phyloP scores from a whole-genome alignment of 1,284 basidiomycete species.

The Violaceomyces palustris region DNA sequence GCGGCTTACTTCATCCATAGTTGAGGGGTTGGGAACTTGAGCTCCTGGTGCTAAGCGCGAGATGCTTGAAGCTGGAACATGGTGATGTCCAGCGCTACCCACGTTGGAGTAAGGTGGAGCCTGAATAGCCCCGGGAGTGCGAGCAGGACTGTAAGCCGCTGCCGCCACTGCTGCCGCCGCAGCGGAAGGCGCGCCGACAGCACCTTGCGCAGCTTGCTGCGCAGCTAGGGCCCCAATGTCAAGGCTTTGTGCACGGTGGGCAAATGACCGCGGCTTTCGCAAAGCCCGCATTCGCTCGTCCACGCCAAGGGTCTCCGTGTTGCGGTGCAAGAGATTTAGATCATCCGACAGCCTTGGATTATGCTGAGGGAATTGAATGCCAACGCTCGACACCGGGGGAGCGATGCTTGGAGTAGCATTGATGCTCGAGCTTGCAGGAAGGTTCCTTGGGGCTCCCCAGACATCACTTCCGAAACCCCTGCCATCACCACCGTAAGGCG shows the following conservation, averaged over 20 bases:
- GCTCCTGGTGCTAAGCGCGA: constrained; percentile 28
- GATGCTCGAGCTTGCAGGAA: constrained; percentile 19
- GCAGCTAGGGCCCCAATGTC: constrained; percentile 41
- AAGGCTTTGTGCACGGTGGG: constrained; percentile 42
- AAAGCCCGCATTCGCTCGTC: constrained; percentile 36
- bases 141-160: constrained; percentile 3
- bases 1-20: constrained; percentile 49
- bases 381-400: constrained; percentile 3
- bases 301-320: constrained; percentile 25
- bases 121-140: constrained; percentile 15
- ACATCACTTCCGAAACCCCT: constrained; percentile 42
- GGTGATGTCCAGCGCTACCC: constrained; percentile 5
- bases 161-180: constrained; percentile 5
- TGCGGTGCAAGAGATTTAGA: constrained; percentile 17
- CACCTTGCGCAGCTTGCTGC: constrained; percentile 25
- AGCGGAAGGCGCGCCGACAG: background rate
- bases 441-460: constrained; percentile 41
- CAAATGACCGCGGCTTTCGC: constrained; percentile 41
- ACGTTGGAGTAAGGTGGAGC: too few species aligned
- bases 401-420: constrained; percentile 20
- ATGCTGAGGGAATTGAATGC: constrained; percentile 7
- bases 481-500: constrained; percentile 37
- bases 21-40: constrained; percentile 21
- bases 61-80: constrained; percentile 30
- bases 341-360: constrained; percentile 31